Evolutionary conservation across 768 basidiomycete genomes (phyloP).

Genomic region (Boletus rex-veris): DNA sequence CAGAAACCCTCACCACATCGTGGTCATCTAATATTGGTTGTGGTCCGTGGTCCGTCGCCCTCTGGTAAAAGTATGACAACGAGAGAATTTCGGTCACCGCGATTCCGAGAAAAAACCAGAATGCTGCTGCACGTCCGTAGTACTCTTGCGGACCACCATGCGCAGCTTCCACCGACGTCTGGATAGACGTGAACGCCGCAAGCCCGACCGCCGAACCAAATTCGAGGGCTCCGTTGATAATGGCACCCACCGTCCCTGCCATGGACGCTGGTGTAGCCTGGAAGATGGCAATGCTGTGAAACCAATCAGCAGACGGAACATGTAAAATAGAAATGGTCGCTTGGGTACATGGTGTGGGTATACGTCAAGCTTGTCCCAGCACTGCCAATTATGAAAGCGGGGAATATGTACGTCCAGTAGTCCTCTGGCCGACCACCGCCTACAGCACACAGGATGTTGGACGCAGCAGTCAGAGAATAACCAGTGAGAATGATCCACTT

Average conservation of each 20-base stretch:
- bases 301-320: not conserved
- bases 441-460: constrained; percentile 24
- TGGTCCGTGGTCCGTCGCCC: constrained; percentile 9
- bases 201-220: constrained; percentile 51
- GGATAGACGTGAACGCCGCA: constrained; percentile 46
- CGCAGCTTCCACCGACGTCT: constrained; percentile 39
- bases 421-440: not conserved
- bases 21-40: not conserved
- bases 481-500: constrained; percentile 48
- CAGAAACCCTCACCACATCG: no score
- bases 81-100: constrained; percentile 31
- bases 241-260: constrained; percentile 54
- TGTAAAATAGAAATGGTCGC: not conserved
- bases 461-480: constrained; percentile 34
- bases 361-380: not conserved
- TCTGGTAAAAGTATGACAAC: constrained; percentile 35
- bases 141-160: constrained; percentile 33
- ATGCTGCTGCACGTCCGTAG: constrained; percentile 41
- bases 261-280: constrained; percentile 44
- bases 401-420: not conserved
- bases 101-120: constrained; percentile 43
- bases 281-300: constrained; percentile 47
- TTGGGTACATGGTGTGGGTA: not conserved
- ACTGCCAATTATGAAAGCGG: not conserved
- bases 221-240: constrained; percentile 53